Evolutionary conservation across 1,284 basidiomycete species (phyloP), one percentile per base, ranked within the genome.

Genomic region (Veloboletus limbatus): DNA sequence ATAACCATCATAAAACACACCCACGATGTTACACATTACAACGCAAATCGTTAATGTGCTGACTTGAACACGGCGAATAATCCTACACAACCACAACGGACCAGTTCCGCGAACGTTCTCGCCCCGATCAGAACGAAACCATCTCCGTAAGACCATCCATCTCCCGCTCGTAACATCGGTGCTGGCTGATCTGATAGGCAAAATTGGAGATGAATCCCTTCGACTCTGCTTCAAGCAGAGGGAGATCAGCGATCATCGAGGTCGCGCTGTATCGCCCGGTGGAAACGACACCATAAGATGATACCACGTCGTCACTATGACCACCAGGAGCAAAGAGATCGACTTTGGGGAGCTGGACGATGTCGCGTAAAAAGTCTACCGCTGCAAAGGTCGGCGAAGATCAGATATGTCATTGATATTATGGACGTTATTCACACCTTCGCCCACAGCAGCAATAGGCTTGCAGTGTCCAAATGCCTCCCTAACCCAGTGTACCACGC

Each of bases 391-490:
- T n/a, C 35, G 9, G 24, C 22, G 20, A 22, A 28, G 17, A n/a
- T 51, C 25, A 61, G 43, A 0, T 17, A 14, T 11, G 3, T 17
- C 5, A 3, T 27, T 34, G n/a, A 25, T 18, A 9, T 11, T 9
- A 30, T 16, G 35, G 39, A 35, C 27, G 14, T 18, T 46, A 6
- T 41, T 22, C 43, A 10, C 41, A 51, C 82, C 82, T 64, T 82
- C 76, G 16, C 86, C 88, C 30, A 84, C 72, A 6, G 81, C 86
- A n/a, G 79, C 84, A 41, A 91, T 86, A 10, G 82, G 60, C 67
- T 91, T 90, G 64, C 81, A 79, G 63, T 91, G 88, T 20, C 85
- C 85, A 66, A 87, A 91, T 1, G 87, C 80, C 66, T 92, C 88
- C 32, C 83, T 75, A 2, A 85, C 74, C 74, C 84, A 89, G 58